Evolutionary conservation across 768 basidiomycete species (phyloP), one percentile per base, ranked within the genome.

Genomic region (Sporobolomyces roseus): DNA sequence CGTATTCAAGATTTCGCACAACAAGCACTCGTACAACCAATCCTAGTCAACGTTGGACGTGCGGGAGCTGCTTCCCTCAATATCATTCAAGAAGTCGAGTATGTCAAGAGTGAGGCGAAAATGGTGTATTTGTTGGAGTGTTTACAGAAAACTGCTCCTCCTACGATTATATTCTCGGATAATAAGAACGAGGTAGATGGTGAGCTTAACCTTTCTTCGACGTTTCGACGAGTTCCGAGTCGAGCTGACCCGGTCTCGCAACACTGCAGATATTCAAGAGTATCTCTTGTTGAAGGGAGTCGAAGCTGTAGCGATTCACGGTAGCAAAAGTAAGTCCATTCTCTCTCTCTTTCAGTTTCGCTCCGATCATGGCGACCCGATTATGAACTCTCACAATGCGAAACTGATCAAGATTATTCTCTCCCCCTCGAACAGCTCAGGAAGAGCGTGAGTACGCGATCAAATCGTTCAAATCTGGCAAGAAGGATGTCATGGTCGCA

Each of bases 171-270:
- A 65, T 99, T 99, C 79, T 92, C 89, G 72, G 96, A 99, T 78
- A 98, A 94, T 81, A 99, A 99, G 83, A 98, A 99, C 77, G 96
- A 99, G 78, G 96, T 99, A n/a, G 96, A 99, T 77, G 93, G 93
- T 93, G 72, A 75, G 84, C 69, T 27, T 14, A 41, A 27, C 25
- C 3, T 7, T 23, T 23, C 23, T 33, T 48, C 35, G 16, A 19
- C 23, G 7, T 38, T 32, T 1, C 23, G 25, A 19, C 13, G 23
- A 23, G 43, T 51, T 32, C 27, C 41, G 23, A 4, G 25, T 27
- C 54, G n/a, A n/a, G n/a, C n/a, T n/a, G n/a, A n/a, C n/a, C n/a
- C n/a, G n/a, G 38, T 9, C 38, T 41, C 38, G 38, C 38, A 41
- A 41, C 38, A 9, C 38, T 41, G 17, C 74, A 94, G 94, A 99